Evolutionary conservation across 192 early-diverging fungal species (phyloP), one percentile per base, ranked within the genome.

Genomic region (Nowakowskiella sp.): DNA sequence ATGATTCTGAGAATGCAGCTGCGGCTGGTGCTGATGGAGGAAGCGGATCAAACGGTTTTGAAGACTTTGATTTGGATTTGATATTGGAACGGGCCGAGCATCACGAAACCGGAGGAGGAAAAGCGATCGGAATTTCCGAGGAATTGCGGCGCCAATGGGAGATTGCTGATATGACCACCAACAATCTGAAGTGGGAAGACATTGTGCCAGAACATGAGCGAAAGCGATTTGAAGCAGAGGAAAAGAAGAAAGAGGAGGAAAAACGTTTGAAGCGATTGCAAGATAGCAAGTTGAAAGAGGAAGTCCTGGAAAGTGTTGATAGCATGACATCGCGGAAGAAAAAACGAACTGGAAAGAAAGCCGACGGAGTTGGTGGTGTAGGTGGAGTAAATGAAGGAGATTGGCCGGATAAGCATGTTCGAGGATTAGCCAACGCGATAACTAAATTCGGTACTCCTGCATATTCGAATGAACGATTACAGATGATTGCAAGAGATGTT

Each of bases 61-160:
- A 95, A 46, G 89, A 97, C 48, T 70, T 99, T 64, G 92, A 99
- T 61, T 64, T 99, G 52, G 97, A 99, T 67, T 91, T 93, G 61
- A 94, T 99, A 68, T 76, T 99, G 26, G 90, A 86, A 28, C 80
- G 90, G 44, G 97, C 97, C 5, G 97, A 98, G 71, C 81, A 85
- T 55, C 85, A 86, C 7, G 76, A 73, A 50, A 57, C 70, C 39
- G 51, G 60, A 7, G 69, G 83, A 16, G 82, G 76, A 2, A 75
- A 75, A 1, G 64, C 64, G 7, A 72, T 68, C 21, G 60, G 81
- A 0, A 87, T 84, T n/a, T 76, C 76, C n/a, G 87, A 88, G 31
- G 97, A 95, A 57, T 99, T 99, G 64, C 68, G 95, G 56, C 81
- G 84, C 29, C 90, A 96, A 71, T 99, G 92, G 73, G 83, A 91